Evolutionary conservation across 192 early-diverging fungal species (phyloP), one percentile per base, ranked within the genome.

Genomic region (Coemansia sp.): DNA sequence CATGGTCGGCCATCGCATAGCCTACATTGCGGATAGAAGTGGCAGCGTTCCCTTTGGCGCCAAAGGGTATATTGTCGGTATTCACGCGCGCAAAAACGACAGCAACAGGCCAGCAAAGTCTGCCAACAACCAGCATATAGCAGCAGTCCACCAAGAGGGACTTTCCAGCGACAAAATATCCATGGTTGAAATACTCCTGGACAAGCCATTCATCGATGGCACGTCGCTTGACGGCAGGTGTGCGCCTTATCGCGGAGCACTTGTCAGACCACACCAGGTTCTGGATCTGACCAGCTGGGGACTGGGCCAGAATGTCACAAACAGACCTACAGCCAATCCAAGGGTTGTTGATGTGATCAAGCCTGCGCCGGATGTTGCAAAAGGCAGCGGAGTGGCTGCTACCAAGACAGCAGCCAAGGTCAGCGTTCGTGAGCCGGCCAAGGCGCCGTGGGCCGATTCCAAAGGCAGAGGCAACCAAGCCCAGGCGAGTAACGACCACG

Each of bases 101-200:
- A 36, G 48, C 33, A 33, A 14, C 54, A 32, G 32, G 20, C 29
- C 29, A 41, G 38, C 15, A 57, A 57, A 35, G 34, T 33, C 64
- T 10, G 65, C 61, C 53, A 69, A 60, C 61, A 85, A 89, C 50
- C 87, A 88, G 20, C 78, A 87, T 23, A 73, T 83, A 25, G 74
- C 93, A 9, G 90, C 90, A 45, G 85, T 95, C 36, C 66, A 54
- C n/a, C 74, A 82, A 52, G 80, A 77, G 50, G 80, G 75, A 15
- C 53, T 74, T 0, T 64, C 74, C 0, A 70, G 74, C n/a, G 72
- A 71, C 46, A 83, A 87, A 34, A 89, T 90, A 29, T 74, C 86
- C 19, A 77, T 84, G 50, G 71, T 97, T 5, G 96, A 98, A 66
- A 85, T 99, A 15, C 71, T 99, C 0, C 92, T 98, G 67, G 97